Base-by-base conservation (phyloP, 2,329 filamentous ascomycete genomes). In the Aspergillus sp. region DNA sequence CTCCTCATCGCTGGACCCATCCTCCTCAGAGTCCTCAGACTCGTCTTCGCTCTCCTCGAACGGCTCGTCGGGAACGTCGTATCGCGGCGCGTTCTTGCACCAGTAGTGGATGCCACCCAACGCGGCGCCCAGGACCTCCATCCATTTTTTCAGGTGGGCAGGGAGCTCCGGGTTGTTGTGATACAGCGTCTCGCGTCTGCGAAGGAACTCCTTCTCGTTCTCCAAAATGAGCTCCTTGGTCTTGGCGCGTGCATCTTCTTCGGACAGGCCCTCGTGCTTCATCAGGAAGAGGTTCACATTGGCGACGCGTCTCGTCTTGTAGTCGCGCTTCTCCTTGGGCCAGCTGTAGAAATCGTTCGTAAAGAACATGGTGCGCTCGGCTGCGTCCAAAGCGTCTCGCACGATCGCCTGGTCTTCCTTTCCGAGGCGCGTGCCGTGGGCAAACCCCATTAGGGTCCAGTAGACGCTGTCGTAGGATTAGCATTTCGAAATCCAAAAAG, bases 291-390 rank as follows among this genome's bases (percentile, higher is more conserved):
- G 39, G 18, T 60, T 60, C 20, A 60, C 58, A 24, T 63, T 63
- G 54, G 58, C 55, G 16, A 60, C 55, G 36, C 46, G 52, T 49
- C 53, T 32, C 50, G 45, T 54, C 53, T 56, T 61, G 16, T 50
- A 52, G 26, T 55, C 32, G 32, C 52, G 57, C 49, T 60, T 60
- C 42, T 63, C 58, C 29, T 57, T 57, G 29, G 58, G 50, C 60
- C 60, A 63, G 57, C 60, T 63, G 39, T 60, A 63, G 55, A 60
- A 63, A 53, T 63, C 60, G 42, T 62, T 62, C 45, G 57, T 60
- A 45, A 62, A 62, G 57, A 60, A 60, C 57, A 61, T 61, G 42
- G 55, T 52, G 18, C 60, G 57, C 49, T 62, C 60, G 16, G 60
- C 59, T 18, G 59, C 56, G 24, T 59, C 57, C 31, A 61, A 50